These are phyloP conservation scores for Umbelopsis isabellina DNA, from an alignment of 192 early-diverging fungal species.

Conservation along the genomic window DNA sequence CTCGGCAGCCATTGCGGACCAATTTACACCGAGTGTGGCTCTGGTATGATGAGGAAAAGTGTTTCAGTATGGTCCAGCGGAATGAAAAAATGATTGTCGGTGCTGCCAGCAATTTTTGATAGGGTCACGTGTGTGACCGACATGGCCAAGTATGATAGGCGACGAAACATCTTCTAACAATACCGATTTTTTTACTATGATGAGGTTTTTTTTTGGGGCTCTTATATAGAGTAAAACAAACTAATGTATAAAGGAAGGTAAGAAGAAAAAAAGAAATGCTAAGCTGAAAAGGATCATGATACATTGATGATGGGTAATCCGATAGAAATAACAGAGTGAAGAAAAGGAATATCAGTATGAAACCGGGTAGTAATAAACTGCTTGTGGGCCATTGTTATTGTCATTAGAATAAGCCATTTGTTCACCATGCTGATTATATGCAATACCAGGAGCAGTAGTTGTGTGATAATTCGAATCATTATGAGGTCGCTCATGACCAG, in stretches of 20 bases:
- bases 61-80: background rate
- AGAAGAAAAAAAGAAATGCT: background rate
- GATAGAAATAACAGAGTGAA: no score
- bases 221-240: no score
- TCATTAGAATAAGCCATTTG: constrained; percentile 3
- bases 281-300: constrained; percentile 8
- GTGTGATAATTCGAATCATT: background rate
- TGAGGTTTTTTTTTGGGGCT: no score
- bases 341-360: constrained; percentile 4
- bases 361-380: constrained; percentile 21
- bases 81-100: background rate
- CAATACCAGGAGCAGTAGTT: background rate
- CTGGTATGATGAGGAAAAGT: constrained; percentile 15
- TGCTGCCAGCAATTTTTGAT: background rate
- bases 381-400: constrained; percentile 8
- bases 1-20: constrained; percentile 41
- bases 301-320: constrained; percentile 14
- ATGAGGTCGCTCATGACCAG: background rate
- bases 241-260: background rate
- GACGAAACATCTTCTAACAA: no score
- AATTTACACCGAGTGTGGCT: constrained; percentile 3
- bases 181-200: no score
- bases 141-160: no score
- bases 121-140: no score
- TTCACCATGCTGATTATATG: constrained; percentile 10